phyloP scores from a whole-genome alignment of 2,329 filamentous ascomycete species.

The Pseudogymnoascus destructans region DNA sequence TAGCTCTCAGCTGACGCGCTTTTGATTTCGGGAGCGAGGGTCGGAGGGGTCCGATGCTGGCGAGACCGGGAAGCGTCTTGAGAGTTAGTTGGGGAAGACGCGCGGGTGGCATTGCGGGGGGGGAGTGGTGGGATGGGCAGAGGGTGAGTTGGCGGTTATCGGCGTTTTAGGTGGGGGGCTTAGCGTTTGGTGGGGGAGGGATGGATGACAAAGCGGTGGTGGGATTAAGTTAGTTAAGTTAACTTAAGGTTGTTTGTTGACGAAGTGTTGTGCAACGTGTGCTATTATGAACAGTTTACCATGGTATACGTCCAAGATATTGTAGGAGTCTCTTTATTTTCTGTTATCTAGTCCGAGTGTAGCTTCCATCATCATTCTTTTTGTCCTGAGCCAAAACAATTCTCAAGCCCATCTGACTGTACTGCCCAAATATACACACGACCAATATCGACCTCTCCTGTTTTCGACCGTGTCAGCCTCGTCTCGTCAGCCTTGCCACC shows the following conservation, averaged over 20 bases:
- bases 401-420: background rate
- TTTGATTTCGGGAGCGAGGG: background rate
- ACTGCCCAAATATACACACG: background rate
- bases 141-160: background rate
- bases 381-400: background rate
- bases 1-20: constrained; percentile 1
- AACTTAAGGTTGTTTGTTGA: background rate
- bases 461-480: background rate
- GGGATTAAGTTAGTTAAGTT: background rate
- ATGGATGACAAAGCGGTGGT: background rate
- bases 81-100: constrained; percentile 3
- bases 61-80: background rate
- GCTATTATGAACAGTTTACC: background rate
- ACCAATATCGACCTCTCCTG: background rate
- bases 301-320: background rate
- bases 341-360: background rate
- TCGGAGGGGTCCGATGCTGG: background rate
- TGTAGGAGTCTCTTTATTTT: background rate
- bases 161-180: background rate
- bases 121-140: background rate
- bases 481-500: constrained; percentile 6
- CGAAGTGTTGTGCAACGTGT: background rate
- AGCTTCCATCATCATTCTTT: background rate
- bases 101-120: constrained; percentile 1
- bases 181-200: background rate